Evolutionary conservation across 306 rosid genomes (phyloP), one percentile per base, ranked within the genome.

Genomic region (Casuarina equisetifolia): DNA sequence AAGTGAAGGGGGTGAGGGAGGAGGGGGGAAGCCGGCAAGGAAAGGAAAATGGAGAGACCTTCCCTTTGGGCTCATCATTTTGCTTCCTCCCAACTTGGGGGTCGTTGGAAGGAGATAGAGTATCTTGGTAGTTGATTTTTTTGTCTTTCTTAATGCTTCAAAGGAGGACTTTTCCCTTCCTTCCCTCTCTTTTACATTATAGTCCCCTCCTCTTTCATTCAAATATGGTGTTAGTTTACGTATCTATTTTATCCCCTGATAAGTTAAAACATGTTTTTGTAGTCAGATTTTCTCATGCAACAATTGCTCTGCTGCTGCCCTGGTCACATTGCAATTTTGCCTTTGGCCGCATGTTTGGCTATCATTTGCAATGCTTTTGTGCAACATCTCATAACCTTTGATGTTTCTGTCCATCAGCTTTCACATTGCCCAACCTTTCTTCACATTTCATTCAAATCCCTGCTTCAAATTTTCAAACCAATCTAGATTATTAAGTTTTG

Each of bases 51-150:
- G 71, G 71, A 4, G 32, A 43, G 32, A 67, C 42, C 32, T 67
- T 42, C 32, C 3, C 36, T 67, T 11, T 39, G 25, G 32, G 50
- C 51, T 50, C 7, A n/a, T 3, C 12, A n/a, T 67, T 36, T 42
- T 67, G 71, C n/a, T 42, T 67, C 50, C 70, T 66, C 70, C 70
- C 49, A 7, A 16, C 16, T 64, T 50, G 20, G 50, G 7, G 50
- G 32, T 42, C 9, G 42, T n/a, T 25, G 32, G 50, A 10, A 67
- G 50, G 35, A 16, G 58, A 36, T 15, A 40, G 46, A 66, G 35
- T 3, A 43, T 66, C 71, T 66, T 66, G 50, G 8, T 66, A 40
- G 40, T 39, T 35, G 40, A 38, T 63, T 63, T 17, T 36, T 63
- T 9, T 39, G 38, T 51, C 57, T 16, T 16, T 58, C 62, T 58